phyloP scores from a whole-genome alignment of 2,329 filamentous ascomycete species.

The Diaporthe citri region DNA sequence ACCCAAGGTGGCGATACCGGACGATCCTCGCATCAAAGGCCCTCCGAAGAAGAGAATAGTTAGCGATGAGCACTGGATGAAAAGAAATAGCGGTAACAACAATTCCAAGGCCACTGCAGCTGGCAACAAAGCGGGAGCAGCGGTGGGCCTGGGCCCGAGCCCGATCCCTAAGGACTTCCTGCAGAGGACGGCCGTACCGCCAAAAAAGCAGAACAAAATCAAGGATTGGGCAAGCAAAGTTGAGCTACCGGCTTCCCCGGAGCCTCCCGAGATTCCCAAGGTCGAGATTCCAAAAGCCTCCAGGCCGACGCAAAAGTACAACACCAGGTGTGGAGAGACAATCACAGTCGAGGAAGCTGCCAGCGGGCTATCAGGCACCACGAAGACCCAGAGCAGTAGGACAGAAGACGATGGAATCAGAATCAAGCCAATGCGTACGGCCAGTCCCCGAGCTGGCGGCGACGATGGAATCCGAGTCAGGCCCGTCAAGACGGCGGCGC shows the following conservation, averaged over 20 bases:
- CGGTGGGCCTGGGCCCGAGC: slow-evolving; percentile 45
- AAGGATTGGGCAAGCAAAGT: slow-evolving; percentile 72
- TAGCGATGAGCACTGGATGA: slow-evolving; percentile 92
- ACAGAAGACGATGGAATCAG: slow-evolving; percentile 50
- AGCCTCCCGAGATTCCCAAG: slow-evolving; percentile 51
- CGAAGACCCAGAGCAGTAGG: slow-evolving; percentile 34
- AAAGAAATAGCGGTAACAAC: slow-evolving; percentile 51
- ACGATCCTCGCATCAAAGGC: slow-evolving; percentile 60
- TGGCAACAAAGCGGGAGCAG: slow-evolving; percentile 45
- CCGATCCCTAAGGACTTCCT: slow-evolving; percentile 71
- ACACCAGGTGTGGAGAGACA: slow-evolving; percentile 48
- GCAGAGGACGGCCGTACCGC: slow-evolving; percentile 65
- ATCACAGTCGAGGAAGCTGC: slow-evolving; percentile 52
- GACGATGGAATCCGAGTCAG: slow-evolving; percentile 53
- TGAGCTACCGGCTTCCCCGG: slow-evolving; percentile 59
- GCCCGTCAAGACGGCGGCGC: slow-evolving; percentile 41
- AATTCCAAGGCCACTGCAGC: slow-evolving; percentile 45
- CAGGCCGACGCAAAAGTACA: slow-evolving; percentile 43
- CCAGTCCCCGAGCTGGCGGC: slow-evolving; percentile 42
- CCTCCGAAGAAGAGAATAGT: slow-evolving; percentile 92
- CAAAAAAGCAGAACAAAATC: slow-evolving; percentile 69
- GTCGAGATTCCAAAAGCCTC: slow-evolving; percentile 47
- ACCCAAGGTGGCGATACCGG: slow-evolving; percentile 44
- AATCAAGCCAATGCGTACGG: slow-evolving; percentile 55
- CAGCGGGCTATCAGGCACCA: slow-evolving; percentile 39